These are phyloP conservation scores for Pseudopithomyces chartarum DNA, from an alignment of 2,329 filamentous ascomycete species.

Conservation along the genomic window DNA sequence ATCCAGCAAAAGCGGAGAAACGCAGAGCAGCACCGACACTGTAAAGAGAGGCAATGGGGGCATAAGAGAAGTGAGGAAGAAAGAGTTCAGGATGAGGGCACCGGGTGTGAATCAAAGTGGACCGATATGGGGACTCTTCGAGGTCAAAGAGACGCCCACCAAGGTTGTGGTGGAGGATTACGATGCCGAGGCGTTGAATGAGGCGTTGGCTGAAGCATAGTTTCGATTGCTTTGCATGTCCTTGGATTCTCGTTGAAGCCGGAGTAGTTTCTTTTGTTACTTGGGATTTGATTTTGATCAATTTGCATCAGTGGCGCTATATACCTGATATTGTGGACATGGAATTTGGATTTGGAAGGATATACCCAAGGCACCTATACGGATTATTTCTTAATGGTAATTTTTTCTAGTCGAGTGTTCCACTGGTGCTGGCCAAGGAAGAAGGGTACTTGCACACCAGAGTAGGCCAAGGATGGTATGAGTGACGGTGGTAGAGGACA, in stretches of 20 bases:
- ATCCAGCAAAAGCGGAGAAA: slow-evolving; percentile 27
- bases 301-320: slow-evolving; percentile 7
- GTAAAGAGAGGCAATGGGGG: slow-evolving; percentile 15
- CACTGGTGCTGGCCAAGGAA: too few species aligned
- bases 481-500: too few species aligned
- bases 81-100: slow-evolving; percentile 26
- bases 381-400: background rate
- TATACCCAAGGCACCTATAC: background rate
- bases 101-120: slow-evolving; percentile 47
- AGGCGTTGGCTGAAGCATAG: slow-evolving; percentile 36
- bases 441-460: too few species aligned
- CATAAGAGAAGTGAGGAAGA: slow-evolving; percentile 14
- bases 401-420: background rate
- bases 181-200: slow-evolving; percentile 45
- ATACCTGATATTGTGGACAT: slow-evolving; percentile 2
- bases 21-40: slow-evolving; percentile 18
- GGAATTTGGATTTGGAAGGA: background rate
- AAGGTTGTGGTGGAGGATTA: slow-evolving; percentile 43
- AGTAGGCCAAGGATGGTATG: too few species aligned
- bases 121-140: slow-evolving; percentile 47
- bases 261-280: background rate
- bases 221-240: background rate
- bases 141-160: slow-evolving; percentile 37
- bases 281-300: background rate
- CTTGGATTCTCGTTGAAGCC: background rate